phyloP scores from a whole-genome alignment of 1,284 basidiomycete genomes.

The Termitomyces sp. region DNA sequence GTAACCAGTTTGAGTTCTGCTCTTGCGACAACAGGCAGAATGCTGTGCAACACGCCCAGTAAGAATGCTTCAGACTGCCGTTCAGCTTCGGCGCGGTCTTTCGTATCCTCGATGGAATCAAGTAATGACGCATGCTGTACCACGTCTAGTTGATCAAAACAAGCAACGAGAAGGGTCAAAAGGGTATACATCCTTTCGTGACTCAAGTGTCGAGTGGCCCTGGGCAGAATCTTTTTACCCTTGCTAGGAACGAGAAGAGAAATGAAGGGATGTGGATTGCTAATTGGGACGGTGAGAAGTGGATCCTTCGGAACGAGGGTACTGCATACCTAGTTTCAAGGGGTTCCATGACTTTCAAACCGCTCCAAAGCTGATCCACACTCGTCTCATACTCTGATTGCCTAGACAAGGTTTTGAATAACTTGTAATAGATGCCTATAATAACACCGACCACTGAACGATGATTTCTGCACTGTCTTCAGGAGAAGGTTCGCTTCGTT shows the following conservation, averaged over 20 bases:
- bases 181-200: conserved; percentile 80
- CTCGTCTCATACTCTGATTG: conserved; percentile 55
- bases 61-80: conserved; percentile 88
- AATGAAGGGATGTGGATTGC: conserved; percentile 95
- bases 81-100: conserved; percentile 73
- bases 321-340: conserved; percentile 74
- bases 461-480: conserved; percentile 51
- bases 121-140: conserved; percentile 71
- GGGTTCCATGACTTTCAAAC: conserved; percentile 83
- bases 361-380: conserved; percentile 76
- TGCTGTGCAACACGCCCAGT: conserved; percentile 80
- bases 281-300: conserved; percentile 26
- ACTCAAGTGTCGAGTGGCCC: conserved; percentile 83
- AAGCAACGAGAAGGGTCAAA: conserved; percentile 89
- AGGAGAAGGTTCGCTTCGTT: conserved; percentile 69
- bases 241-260: conserved; percentile 86
- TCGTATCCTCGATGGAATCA: conserved; percentile 61
- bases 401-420: conserved; percentile 35
- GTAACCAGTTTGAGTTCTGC: conserved; percentile 80
- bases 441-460: conserved; percentile 45
- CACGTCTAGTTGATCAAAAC: conserved; percentile 91
- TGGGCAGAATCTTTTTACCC: conserved; percentile 89
- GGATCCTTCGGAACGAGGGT: background rate
- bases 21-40: conserved; percentile 77
- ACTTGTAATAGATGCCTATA: conserved; percentile 3